Conservation (phyloP, 345 rosid species). For the Crucihimalaya himalaica region DNA sequence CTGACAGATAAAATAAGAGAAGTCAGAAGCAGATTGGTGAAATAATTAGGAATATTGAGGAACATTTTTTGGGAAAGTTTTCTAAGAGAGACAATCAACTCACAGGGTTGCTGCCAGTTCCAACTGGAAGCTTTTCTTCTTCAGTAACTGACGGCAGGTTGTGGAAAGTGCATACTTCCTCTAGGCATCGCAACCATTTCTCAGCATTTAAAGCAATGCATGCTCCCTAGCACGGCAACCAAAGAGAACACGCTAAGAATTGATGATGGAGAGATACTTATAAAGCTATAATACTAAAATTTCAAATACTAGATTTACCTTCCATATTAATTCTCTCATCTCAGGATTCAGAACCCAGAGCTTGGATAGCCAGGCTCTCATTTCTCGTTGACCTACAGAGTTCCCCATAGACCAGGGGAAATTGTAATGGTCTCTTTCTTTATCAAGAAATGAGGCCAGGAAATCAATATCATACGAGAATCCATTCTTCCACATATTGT, state of each 20-base stretch:
- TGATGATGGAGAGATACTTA: conserved; percentile 8
- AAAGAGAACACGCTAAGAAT: background rate
- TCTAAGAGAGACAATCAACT: conserved; percentile 38
- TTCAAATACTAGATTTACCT: conserved; percentile 50
- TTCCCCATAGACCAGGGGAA: conserved; percentile 86
- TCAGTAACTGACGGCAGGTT: conserved; percentile 59
- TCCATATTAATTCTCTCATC: conserved; percentile 82
- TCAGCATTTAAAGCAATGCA: conserved; percentile 84
- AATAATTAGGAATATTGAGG: background rate
- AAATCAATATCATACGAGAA: conserved; percentile 72
- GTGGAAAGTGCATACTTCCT: conserved; percentile 69
- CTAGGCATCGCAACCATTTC: conserved; percentile 78
- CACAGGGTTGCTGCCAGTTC: conserved; percentile 97
- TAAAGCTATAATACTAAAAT: conserved; percentile 1
- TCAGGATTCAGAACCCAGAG: conserved; percentile 84
- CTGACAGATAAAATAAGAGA: conserved; percentile 45
- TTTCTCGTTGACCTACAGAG: conserved; percentile 91
- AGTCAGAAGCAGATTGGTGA: conserved; percentile 25
- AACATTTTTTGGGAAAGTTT: conserved; percentile 10
- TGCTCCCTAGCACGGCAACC: conserved; percentile 67
- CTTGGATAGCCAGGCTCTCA: conserved; percentile 87
- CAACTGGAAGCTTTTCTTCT: conserved; percentile 87
- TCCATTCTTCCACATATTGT: conserved; percentile 58
- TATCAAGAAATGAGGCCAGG: conserved; percentile 67
- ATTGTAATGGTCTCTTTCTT: conserved; percentile 85